Percentiles rank a stretch among this genome's conserved stretches.
phyloP scores from a whole-genome alignment of 306 rosid species.

The Quercus rubra region DNA sequence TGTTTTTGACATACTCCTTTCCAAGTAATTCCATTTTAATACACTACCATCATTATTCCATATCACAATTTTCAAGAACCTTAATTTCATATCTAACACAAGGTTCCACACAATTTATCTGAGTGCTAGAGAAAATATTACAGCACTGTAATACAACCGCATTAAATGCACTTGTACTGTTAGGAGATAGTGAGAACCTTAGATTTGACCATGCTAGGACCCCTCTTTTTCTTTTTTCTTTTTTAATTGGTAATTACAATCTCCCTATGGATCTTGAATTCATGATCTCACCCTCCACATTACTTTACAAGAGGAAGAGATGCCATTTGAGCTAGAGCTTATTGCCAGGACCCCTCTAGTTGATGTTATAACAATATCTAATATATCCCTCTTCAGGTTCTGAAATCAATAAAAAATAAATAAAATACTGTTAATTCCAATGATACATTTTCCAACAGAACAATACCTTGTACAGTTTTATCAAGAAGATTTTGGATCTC shows the following conservation, averaged over 20 bases:
- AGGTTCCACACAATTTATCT: background rate
- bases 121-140: background rate
- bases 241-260: no score
- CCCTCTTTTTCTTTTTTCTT: no score
- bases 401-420: background rate
- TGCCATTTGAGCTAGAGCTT: no score
- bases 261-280: no score
- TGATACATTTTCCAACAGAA: background rate
- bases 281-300: no score
- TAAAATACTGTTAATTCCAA: background rate
- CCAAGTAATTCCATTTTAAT: background rate
- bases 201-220: background rate
- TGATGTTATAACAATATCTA: background rate
- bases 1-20: background rate
- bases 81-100: background rate
- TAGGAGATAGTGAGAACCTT: background rate
- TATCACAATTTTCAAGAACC: background rate
- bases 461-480: constrained; percentile 66
- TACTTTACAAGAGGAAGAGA: no score
- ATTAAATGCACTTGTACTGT: background rate
- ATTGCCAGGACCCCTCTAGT: background rate
- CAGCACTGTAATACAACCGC: background rate
- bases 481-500: constrained; percentile 79
- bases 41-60: background rate
- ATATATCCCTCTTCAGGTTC: background rate